phyloP scores from a whole-genome alignment of 331 rosid species.

The Arachis monticola region DNA sequence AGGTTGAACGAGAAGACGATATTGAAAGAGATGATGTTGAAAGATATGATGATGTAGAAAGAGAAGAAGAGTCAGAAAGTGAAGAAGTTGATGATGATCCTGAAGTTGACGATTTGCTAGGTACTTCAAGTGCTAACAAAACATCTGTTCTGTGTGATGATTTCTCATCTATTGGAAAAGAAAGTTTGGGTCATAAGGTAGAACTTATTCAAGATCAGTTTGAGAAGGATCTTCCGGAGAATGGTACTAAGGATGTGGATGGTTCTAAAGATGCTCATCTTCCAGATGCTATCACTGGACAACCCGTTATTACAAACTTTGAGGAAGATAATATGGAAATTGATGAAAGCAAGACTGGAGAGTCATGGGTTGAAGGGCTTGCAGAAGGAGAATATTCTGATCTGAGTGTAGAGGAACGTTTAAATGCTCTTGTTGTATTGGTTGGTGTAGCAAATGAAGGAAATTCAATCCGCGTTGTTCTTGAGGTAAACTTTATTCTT shows the following conservation, averaged over 20 bases:
- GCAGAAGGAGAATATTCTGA: slow-evolving; percentile 90
- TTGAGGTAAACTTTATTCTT: slow-evolving; percentile 61
- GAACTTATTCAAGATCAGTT: slow-evolving; percentile 56
- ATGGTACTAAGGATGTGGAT: slow-evolving; percentile 51
- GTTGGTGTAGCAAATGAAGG: slow-evolving; percentile 94
- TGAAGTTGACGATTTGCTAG: slow-evolving; percentile 74
- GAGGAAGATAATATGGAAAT: slow-evolving; percentile 84
- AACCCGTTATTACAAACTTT: slow-evolving; percentile 51
- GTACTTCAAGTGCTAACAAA: slow-evolving; percentile 50
- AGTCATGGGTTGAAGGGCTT: slow-evolving; percentile 93
- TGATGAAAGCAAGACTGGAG: slow-evolving; percentile 91
- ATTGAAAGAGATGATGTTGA: slow-evolving; percentile 91
- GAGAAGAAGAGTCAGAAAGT: slow-evolving; percentile 92
- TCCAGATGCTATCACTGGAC: slow-evolving; percentile 47
- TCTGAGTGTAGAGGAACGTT: slow-evolving; percentile 95
- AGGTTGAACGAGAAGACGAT: slow-evolving; percentile 89
- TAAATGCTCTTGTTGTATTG: slow-evolving; percentile 73
- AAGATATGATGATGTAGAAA: slow-evolving; percentile 76
- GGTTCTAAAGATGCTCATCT: slow-evolving; percentile 51
- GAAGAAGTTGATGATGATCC: slow-evolving; percentile 92
- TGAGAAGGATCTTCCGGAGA: slow-evolving; percentile 56
- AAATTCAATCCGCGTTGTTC: slow-evolving; percentile 81
- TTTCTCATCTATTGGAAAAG: slow-evolving; percentile 60
- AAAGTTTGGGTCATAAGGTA: slow-evolving; percentile 50
- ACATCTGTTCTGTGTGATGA: slow-evolving; percentile 50